Percentiles rank a stretch among this genome's conserved stretches.
Conservation (phyloP, 768 basidiomycete genomes). For the Pleurotus cornucopiae region DNA sequence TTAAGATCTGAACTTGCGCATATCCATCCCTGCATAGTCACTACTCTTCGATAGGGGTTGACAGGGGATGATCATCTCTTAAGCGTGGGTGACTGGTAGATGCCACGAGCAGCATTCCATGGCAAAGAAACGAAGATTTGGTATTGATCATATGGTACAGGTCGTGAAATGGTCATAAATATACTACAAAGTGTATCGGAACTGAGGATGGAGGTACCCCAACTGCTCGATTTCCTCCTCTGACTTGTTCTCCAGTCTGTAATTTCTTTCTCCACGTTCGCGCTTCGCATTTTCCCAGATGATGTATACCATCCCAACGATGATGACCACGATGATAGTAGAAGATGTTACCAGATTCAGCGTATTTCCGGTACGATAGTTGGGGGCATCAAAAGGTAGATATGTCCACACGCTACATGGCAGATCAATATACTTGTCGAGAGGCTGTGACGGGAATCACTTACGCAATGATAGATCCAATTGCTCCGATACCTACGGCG, state of each 20-base stretch:
- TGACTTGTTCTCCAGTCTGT: conserved; percentile 34
- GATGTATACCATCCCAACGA: conserved; percentile 30
- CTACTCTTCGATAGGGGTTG: too few species aligned
- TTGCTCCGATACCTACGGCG: conserved; percentile 31
- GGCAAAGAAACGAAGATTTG: too few species aligned
- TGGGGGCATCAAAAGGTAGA: conserved; percentile 38
- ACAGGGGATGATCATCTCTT: too few species aligned
- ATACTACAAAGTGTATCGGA: conserved; percentile 33
- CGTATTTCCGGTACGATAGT: conserved; percentile 41
- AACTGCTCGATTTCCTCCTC: conserved; percentile 32
- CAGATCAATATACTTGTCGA: neutral
- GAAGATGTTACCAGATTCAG: conserved; percentile 37
- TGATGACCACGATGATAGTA: conserved; percentile 25
- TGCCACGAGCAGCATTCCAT: too few species aligned
- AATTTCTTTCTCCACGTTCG: conserved; percentile 36
- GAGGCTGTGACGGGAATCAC: conserved; percentile 3
- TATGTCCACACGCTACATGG: conserved; percentile 41
- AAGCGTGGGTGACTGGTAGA: too few species aligned
- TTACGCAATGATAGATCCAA: conserved; percentile 43
- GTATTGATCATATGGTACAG: too few species aligned
- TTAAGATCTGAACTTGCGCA: too few species aligned
- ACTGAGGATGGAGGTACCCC: conserved; percentile 40
- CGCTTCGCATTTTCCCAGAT: conserved; percentile 39
- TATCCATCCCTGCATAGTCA: too few species aligned
- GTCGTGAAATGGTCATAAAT: neutral